Evolutionary conservation across 2,329 filamentous ascomycete genomes (phyloP), one percentile per base, ranked within the genome.

Genomic region (Diaporthe sp.): DNA sequence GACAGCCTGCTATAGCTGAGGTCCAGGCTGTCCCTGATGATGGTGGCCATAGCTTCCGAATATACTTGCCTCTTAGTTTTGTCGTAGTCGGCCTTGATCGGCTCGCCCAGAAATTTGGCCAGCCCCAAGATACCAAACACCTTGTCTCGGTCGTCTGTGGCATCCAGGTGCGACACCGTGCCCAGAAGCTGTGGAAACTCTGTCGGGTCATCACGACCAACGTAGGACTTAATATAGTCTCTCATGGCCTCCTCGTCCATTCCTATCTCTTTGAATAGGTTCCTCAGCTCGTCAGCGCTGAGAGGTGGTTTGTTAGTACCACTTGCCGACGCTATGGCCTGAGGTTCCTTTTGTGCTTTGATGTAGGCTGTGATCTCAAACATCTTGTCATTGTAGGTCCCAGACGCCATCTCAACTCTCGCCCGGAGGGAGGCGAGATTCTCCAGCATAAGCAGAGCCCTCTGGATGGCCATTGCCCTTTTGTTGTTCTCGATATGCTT

Each of bases 41-140:
- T 49, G n/a, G 31, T n/a, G 2, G 58, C 58, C 44, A 73, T 65
- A 4, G 71, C 71, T 34, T 73, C n/a, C 20, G 71, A 65, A 49
- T 65, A 73, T 4, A 55, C 57, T n/a, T 65, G 28, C 13, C 57
- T 37, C 31, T 53, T 51, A 8, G 58, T 63, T 15, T 42, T 53
- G n/a, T 6, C 12, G 71, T 73, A 73, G 34, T 73, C 58, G 4
- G 58, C 57, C 34, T 31, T 12, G 15, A 73, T 73, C 5, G 71
- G 57, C 47, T 53, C 25, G 3, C 31, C 49, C 2, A 17, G 9
- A 28, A 73, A 73, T 9, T 22, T 61, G 1, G 57, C 44, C 13
- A 73, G 4, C 7, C 71, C 71, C 4, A 73, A 47, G n/a, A 73
- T 39, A 0, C 71, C 71, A 20, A 55, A 73, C 22, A 73, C 44